Percentiles rank a stretch among this genome's conserved stretches.
These are phyloP conservation scores for Sphaerulina populicola DNA, from an alignment of 2,329 filamentous ascomycete species.

Conservation along the genomic window DNA sequence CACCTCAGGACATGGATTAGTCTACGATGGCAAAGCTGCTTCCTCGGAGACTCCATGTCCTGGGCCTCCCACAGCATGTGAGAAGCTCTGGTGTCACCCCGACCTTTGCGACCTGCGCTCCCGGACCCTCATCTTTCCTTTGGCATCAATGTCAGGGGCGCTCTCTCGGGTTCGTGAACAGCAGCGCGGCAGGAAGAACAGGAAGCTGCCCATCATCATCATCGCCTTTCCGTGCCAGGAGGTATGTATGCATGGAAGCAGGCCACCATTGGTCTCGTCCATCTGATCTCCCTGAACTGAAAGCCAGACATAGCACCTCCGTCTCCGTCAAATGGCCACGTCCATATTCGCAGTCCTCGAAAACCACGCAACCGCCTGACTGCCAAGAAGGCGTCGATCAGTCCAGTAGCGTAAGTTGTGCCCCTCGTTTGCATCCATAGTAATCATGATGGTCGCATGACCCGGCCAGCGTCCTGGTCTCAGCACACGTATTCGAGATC, in stretches of 20 bases:
- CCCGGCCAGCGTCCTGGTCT: slow-evolving; percentile 4
- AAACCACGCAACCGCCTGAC: slow-evolving; percentile 9
- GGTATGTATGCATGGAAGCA: not conserved
- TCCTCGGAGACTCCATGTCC: slow-evolving; percentile 1
- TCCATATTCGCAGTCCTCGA: slow-evolving; percentile 11
- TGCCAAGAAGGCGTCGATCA: slow-evolving; percentile 10
- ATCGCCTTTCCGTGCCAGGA: not conserved
- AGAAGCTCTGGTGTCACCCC: not conserved
- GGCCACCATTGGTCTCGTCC: not conserved
- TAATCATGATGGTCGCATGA: slow-evolving; percentile 1
- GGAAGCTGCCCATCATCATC: not conserved
- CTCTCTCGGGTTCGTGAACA: slow-evolving; percentile 1
- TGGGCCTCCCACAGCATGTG: slow-evolving; percentile 5
- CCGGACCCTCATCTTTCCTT: not conserved
- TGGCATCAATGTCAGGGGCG: slow-evolving; percentile 10
- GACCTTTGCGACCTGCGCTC: not conserved
- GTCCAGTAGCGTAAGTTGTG: slow-evolving; percentile 17
- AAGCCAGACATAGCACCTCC: not conserved
- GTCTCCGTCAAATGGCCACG: slow-evolving; percentile 4
- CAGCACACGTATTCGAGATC: slow-evolving; percentile 1
- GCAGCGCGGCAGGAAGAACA: not conserved
- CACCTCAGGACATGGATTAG: slow-evolving; percentile 3
- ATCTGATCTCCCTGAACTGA: not conserved
- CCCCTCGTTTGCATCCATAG: slow-evolving; percentile 5
- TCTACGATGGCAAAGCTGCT: slow-evolving; percentile 5